A percentile compares a stretch with the other conserved stretches of the same genome.
Evolutionary conservation across 768 basidiomycete species (phyloP).

Genomic region (Lactifluus subvellereus): DNA sequence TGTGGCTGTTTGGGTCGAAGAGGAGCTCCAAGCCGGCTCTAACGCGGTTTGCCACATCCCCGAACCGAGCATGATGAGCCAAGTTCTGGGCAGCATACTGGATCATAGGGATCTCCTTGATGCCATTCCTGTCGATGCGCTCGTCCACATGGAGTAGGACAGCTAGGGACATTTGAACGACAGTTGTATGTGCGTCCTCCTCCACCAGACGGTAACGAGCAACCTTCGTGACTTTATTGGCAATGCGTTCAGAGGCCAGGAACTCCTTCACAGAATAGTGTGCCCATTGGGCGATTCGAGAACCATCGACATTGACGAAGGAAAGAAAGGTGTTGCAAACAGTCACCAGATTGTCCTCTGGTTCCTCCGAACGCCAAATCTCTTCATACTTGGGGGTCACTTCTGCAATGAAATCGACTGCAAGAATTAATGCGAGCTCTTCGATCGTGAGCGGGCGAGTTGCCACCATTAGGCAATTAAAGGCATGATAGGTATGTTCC

Average conservation of each 20-base stretch:
- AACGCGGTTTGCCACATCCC: conserved; percentile 1
- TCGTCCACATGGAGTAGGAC: conserved; percentile 12
- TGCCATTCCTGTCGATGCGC: neutral
- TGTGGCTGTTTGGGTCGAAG: conserved; percentile 10
- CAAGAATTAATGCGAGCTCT: conserved; percentile 12
- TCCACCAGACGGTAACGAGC: conserved; percentile 1
- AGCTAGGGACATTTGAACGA: conserved; percentile 9
- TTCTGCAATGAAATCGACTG: conserved; percentile 10
- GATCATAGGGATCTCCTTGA: conserved; percentile 10
- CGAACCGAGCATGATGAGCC: conserved; percentile 10
- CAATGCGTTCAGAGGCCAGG: conserved; percentile 9
- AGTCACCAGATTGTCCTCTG: neutral
- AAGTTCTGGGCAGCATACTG: conserved; percentile 13
- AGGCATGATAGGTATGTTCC: conserved; percentile 11
- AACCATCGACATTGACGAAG: conserved; percentile 6
- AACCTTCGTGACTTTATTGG: neutral
- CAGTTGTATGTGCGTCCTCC: conserved; percentile 2
- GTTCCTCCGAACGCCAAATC: conserved; percentile 10
- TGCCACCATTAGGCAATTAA: conserved; percentile 5
- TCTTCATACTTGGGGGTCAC: conserved; percentile 11
- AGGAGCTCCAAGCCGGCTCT: neutral
- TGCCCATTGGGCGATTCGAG: conserved; percentile 3
- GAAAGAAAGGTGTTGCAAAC: conserved; percentile 8
- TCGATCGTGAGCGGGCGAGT: conserved; percentile 13
- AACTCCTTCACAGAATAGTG: conserved; percentile 14